These are phyloP conservation scores for Apiospora koreana DNA, from an alignment of 2,329 filamentous ascomycete genomes.

Conservation along the genomic window DNA sequence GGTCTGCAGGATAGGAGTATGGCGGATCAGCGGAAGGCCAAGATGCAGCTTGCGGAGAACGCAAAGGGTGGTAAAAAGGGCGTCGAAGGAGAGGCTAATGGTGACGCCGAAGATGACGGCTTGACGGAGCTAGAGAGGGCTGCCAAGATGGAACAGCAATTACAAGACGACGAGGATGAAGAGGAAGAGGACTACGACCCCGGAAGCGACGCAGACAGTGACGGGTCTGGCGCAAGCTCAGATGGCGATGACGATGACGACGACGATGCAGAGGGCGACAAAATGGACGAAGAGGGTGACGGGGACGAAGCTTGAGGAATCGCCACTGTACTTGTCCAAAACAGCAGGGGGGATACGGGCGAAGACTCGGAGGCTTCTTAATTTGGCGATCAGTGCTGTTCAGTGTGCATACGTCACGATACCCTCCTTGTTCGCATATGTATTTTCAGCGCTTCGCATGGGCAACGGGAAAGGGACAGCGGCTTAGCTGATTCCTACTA, in stretches of 20 bases:
- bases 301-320: background rate
- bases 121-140: slow-evolving; percentile 51
- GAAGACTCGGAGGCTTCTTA: background rate
- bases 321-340: background rate
- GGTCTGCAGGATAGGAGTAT: slow-evolving; percentile 67
- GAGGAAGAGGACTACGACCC: slow-evolving; percentile 69
- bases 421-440: background rate
- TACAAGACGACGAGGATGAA: slow-evolving; percentile 62
- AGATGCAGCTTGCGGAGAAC: slow-evolving; percentile 63
- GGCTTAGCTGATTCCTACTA: background rate
- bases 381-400: background rate
- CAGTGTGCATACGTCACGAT: background rate
- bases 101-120: slow-evolving; percentile 37
- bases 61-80: slow-evolving; percentile 48
- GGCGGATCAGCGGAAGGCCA: slow-evolving; percentile 67
- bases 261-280: slow-evolving; percentile 43
- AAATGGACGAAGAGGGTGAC: slow-evolving; percentile 31
- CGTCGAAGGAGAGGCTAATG: slow-evolving; percentile 40
- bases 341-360: background rate
- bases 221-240: slow-evolving; percentile 52
- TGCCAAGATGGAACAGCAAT: slow-evolving; percentile 45
- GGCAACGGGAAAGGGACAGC: background rate
- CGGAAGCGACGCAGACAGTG: slow-evolving; percentile 60
- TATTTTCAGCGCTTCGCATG: background rate
- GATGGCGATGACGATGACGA: slow-evolving; percentile 56